Evolutionary conservation across 371 early-diverging fungal genomes (phyloP).

Genomic region (Mortierella sp.): DNA sequence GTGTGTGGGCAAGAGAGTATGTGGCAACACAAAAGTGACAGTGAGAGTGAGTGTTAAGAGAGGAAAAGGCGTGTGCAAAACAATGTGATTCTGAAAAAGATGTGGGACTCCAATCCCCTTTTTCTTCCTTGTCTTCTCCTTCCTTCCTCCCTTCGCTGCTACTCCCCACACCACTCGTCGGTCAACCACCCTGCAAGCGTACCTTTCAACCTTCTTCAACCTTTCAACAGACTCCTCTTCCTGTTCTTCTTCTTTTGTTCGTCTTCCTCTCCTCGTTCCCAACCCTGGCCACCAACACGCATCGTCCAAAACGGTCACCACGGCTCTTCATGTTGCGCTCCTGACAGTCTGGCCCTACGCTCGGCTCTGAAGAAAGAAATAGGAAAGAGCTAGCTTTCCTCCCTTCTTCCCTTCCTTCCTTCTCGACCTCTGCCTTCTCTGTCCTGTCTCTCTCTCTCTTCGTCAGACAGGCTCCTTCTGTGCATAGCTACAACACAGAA

Average conservation of each 20-base stretch:
- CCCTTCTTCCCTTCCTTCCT: background rate
- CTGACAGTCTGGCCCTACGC: slow-evolving; percentile 13
- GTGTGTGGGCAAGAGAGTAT: too few relatives aligned
- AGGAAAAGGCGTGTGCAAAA: too few relatives aligned
- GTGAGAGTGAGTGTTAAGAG: too few relatives aligned
- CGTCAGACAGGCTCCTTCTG: too few relatives aligned
- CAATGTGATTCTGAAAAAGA: too few relatives aligned
- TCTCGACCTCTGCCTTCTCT: background rate
- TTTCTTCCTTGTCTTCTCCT: background rate
- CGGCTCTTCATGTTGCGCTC: slow-evolving; percentile 23
- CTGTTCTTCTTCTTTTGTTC: background rate
- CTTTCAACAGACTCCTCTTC: background rate
- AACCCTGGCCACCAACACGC: slow-evolving; percentile 1
- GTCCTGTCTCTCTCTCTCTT: too few relatives aligned
- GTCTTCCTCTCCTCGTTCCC: background rate
- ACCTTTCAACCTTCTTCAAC: background rate
- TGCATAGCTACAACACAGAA: too few relatives aligned
- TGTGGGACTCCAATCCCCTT: background rate
- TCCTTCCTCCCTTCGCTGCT: background rate
- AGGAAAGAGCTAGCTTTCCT: too few relatives aligned
- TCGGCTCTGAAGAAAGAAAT: too few relatives aligned
- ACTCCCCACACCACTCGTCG: background rate
- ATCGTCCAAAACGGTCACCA: slow-evolving; percentile 11
- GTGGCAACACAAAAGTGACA: too few relatives aligned
- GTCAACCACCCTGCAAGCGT: background rate